Evolutionary conservation across 805 yeast genomes (phyloP).

Genomic region (Ogataea siamensis): DNA sequence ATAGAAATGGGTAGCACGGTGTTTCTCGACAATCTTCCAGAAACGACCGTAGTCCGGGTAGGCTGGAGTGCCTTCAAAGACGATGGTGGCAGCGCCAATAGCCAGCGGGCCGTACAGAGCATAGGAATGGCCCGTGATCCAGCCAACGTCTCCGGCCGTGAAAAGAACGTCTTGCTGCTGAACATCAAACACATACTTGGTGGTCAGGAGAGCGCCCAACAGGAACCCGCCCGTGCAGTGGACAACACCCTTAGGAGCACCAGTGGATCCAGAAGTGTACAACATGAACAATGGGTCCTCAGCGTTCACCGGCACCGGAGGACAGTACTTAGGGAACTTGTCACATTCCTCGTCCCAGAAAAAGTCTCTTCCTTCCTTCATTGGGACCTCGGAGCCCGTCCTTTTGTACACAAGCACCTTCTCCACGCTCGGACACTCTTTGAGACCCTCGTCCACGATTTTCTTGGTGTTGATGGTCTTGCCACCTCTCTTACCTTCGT

Average conservation of each 20-base stretch:
- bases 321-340: constrained; percentile 79
- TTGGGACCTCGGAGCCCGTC: constrained; percentile 76
- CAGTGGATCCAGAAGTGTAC: constrained; percentile 98
- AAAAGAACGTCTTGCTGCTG: constrained; percentile 84
- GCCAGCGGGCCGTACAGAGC: constrained; percentile 91
- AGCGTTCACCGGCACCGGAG: constrained; percentile 82
- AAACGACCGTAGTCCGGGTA: constrained; percentile 93
- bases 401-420: constrained; percentile 87
- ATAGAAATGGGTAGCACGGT: constrained; percentile 92
- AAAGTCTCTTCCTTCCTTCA: constrained; percentile 77
- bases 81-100: constrained; percentile 85
- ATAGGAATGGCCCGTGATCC: constrained; percentile 99
- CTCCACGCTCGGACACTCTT: constrained; percentile 68
- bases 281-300: constrained; percentile 95
- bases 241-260: constrained; percentile 97
- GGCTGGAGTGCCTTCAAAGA: constrained; percentile 97
- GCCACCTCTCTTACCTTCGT: constrained; percentile 95
- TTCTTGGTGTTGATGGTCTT: constrained; percentile 88
- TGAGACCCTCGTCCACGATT: constrained; percentile 92
- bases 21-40: constrained; percentile 92
- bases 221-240: constrained; percentile 94
- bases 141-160: constrained; percentile 98
- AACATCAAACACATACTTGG: constrained; percentile 90
- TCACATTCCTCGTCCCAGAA: constrained; percentile 93
- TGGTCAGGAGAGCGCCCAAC: constrained; percentile 87